These are phyloP conservation scores for Dioscorea zingiberensis DNA, from an alignment of 106 monocot genomes.

Conservation along the genomic window DNA sequence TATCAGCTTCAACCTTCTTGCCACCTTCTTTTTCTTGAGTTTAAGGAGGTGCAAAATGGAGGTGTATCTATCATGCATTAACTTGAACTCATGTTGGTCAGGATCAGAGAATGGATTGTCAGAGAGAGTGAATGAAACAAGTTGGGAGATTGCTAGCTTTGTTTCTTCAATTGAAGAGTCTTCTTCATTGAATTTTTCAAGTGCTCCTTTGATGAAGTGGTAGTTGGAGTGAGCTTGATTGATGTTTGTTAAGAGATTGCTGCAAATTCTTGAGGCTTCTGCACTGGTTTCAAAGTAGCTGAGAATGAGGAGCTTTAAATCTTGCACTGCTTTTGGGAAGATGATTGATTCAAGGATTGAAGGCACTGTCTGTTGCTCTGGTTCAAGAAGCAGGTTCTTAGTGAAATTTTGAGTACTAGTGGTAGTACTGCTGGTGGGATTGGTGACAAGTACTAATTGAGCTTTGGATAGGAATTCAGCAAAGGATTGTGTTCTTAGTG, in stretches of 20 bases:
- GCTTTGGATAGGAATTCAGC: constrained; percentile 17
- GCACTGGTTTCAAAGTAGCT: constrained; percentile 21
- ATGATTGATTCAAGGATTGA: constrained; percentile 15
- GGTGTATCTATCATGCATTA: not conserved
- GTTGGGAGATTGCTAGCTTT: constrained; percentile 6
- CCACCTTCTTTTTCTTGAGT: constrained; percentile 12
- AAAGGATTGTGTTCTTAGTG: constrained; percentile 20
- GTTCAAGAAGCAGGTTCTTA: constrained; percentile 10
- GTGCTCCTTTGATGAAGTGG: constrained; percentile 8
- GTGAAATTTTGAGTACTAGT: not conserved
- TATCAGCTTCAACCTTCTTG: constrained; percentile 13
- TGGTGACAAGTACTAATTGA: not conserved
- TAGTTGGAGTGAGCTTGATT: constrained; percentile 10
- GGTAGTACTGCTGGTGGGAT: not conserved
- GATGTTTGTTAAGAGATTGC: constrained; percentile 18
- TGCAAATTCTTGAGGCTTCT: constrained; percentile 14
- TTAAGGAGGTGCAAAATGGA: constrained; percentile 10
- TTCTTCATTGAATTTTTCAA: not conserved
- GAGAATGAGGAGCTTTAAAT: constrained; percentile 15
- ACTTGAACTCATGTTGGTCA: constrained; percentile 12
- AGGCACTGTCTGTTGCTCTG: constrained; percentile 13
- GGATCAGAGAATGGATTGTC: constrained; percentile 16
- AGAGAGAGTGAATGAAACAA: constrained; percentile 11
- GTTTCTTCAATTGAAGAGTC: constrained; percentile 4
- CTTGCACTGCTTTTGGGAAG: not conserved